Conservation (phyloP, 805 yeast genomes). For the Wickerhamiella bombiphila region DNA sequence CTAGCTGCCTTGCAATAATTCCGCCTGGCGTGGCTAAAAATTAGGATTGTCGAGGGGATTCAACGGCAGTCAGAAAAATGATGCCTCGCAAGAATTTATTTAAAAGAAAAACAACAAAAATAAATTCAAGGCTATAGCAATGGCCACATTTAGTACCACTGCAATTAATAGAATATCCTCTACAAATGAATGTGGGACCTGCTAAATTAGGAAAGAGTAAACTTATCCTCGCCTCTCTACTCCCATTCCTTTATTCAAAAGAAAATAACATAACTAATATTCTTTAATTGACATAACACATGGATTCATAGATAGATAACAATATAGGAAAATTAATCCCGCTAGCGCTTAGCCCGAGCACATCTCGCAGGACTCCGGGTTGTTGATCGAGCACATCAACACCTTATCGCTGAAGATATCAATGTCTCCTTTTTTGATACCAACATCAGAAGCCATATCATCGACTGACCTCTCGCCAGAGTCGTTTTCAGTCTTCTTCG, state of each 20-base stretch:
- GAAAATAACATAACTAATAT: too few species aligned
- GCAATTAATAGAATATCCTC: too few species aligned
- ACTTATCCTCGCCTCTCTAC: too few species aligned
- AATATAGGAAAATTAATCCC: neutral
- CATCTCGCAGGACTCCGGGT: conserved; percentile 97
- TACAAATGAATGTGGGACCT: too few species aligned
- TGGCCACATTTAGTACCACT: neutral
- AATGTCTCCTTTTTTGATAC: conserved; percentile 32
- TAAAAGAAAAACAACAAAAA: neutral
- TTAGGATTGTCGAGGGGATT: too few species aligned
- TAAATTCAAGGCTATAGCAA: neutral
- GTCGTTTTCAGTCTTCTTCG: conserved; percentile 10
- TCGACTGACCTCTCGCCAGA: conserved; percentile 5
- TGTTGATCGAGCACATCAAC: conserved; percentile 89
- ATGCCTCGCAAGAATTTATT: too few species aligned
- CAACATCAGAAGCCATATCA: conserved; percentile 12
- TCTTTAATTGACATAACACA: too few species aligned
- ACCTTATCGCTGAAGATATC: conserved; percentile 89
- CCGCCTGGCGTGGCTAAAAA: too few species aligned
- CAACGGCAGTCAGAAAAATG: too few species aligned
- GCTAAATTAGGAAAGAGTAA: too few species aligned
- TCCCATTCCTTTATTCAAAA: too few species aligned
- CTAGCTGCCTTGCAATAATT: too few species aligned
- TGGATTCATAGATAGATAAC: neutral
- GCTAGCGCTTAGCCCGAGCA: conserved; percentile 74